phyloP scores from a whole-genome alignment of 306 rosid genomes.

The Trifolium subterraneum region DNA sequence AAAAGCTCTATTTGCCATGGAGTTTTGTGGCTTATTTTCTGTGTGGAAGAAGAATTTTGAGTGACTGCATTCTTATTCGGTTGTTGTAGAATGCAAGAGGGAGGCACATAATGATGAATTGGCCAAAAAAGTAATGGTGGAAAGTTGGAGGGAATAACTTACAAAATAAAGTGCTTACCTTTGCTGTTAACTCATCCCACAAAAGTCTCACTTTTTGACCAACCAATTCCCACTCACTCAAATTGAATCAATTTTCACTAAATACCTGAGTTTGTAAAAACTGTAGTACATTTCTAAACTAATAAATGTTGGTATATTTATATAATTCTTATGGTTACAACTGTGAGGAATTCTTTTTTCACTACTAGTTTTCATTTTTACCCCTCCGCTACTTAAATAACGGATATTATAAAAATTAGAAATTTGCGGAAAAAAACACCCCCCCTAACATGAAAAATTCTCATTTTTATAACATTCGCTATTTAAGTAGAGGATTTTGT shows the following conservation, averaged over 20 bases:
- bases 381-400: too few species aligned
- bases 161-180: slow-evolving; percentile 71
- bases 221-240: slow-evolving; percentile 32
- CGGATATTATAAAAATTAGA: too few species aligned
- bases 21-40: slow-evolving; percentile 2
- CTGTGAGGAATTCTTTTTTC: background rate
- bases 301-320: background rate
- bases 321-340: background rate
- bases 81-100: slow-evolving; percentile 55
- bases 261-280: slow-evolving; percentile 6
- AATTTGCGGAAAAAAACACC: too few species aligned
- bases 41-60: slow-evolving; percentile 40
- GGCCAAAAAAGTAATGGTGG: slow-evolving; percentile 62
- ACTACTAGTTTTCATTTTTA: too few species aligned
- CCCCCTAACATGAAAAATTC: too few species aligned
- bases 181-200: slow-evolving; percentile 55
- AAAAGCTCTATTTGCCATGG: slow-evolving; percentile 2
- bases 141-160: slow-evolving; percentile 74
- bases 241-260: slow-evolving; percentile 8
- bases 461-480: too few species aligned
- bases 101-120: slow-evolving; percentile 53
- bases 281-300: background rate
- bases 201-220: slow-evolving; percentile 48
- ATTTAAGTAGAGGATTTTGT: too few species aligned
- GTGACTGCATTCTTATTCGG: slow-evolving; percentile 30